A percentile compares a stretch with the other conserved stretches of the same genome.
Evolutionary conservation across 1,139 yeast genomes (phyloP).

Genomic region (Hyphopichia pseudoburtonii): DNA sequence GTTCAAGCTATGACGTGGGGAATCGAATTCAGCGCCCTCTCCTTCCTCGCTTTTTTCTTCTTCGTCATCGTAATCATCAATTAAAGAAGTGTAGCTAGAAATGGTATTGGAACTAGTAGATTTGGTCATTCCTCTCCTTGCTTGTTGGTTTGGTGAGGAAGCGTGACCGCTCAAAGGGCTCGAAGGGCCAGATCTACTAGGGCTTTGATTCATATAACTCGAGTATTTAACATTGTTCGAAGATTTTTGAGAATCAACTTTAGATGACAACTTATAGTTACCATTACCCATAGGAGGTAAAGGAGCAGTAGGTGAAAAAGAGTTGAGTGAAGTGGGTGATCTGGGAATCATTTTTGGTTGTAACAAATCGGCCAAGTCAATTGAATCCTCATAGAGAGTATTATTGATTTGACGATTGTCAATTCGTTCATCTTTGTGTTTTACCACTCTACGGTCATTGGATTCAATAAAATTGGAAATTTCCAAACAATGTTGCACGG

Average conservation of each 20-base stretch:
- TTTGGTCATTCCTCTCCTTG: background rate
- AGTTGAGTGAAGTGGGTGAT: conserved; percentile 2
- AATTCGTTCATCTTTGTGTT: conserved; percentile 8
- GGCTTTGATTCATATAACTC: conserved; percentile 13
- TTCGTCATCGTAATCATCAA: conserved; percentile 20
- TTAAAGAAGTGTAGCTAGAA: conserved; percentile 23
- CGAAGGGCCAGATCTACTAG: background rate
- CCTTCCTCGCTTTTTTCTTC: conserved; percentile 10
- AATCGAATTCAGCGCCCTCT: background rate
- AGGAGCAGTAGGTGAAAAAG: conserved; percentile 30
- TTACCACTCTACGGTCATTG: conserved; percentile 2
- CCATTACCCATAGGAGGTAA: conserved; percentile 18
- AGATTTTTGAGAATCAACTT: background rate
- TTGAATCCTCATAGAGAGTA: conserved; percentile 21
- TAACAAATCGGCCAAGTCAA: conserved; percentile 18
- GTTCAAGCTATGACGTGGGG: no score
- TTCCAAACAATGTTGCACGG: conserved; percentile 15
- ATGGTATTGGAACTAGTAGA: conserved; percentile 16
- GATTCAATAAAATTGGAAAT: conserved; percentile 16
- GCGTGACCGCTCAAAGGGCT: background rate
- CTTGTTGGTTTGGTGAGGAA: background rate
- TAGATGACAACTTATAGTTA: conserved; percentile 1
- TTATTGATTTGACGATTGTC: conserved; percentile 18
- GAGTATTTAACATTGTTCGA: conserved; percentile 14
- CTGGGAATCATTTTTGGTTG: conserved; percentile 7